phyloP scores from a whole-genome alignment of 192 early-diverging fungal genomes.

The Spinellus fusiger region DNA sequence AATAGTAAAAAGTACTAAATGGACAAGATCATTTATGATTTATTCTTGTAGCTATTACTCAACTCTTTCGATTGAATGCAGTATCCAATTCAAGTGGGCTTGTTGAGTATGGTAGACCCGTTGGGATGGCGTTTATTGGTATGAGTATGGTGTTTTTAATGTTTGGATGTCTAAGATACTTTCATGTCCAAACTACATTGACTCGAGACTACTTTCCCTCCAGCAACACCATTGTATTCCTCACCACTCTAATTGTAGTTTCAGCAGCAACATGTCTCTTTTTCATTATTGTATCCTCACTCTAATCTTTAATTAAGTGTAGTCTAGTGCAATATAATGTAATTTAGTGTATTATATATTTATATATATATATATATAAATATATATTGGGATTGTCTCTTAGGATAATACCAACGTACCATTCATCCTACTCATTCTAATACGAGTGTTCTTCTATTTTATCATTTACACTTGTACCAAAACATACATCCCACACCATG shows the following conservation, averaged over 20 bases:
- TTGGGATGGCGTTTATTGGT: slow-evolving; percentile 51
- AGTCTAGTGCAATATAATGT: neutral
- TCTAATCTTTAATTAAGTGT: neutral
- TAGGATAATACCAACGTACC: neutral
- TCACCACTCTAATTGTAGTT: slow-evolving; percentile 33
- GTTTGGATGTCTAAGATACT: slow-evolving; percentile 62
- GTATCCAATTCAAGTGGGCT: neutral
- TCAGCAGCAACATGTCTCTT: slow-evolving; percentile 26
- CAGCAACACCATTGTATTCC: slow-evolving; percentile 49
- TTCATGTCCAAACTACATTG: slow-evolving; percentile 62
- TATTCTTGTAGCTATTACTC: slow-evolving; percentile 36
- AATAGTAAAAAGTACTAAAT: neutral
- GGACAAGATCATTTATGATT: slow-evolving; percentile 17
- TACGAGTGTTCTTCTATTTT: neutral
- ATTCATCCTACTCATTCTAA: neutral
- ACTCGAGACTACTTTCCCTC: slow-evolving; percentile 65
- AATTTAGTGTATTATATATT: neutral
- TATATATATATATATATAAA: neutral
- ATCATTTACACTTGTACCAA: neutral
- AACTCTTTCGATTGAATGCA: slow-evolving; percentile 22
- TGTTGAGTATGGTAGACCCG: slow-evolving; percentile 34
- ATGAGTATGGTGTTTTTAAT: slow-evolving; percentile 58
- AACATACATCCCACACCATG: no score
- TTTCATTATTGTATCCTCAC: neutral
- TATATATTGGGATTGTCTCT: neutral